These are phyloP conservation scores for Pichia eremophila DNA, from an alignment of 805 yeast species.

Conservation along the genomic window DNA sequence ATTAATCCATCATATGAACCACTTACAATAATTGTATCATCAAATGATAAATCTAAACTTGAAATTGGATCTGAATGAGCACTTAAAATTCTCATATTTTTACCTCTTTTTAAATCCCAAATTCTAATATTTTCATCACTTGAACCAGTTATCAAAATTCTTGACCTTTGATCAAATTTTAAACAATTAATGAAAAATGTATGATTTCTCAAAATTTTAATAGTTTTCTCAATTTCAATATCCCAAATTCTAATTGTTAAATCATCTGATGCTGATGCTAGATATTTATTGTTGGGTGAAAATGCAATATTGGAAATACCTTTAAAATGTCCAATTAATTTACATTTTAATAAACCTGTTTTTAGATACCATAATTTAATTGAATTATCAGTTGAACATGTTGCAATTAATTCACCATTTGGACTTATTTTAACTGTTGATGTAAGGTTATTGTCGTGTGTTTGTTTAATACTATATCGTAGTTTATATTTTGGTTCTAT, in stretches of 20 bases:
- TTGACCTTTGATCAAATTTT: constrained; percentile 64
- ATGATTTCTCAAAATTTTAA: constrained; percentile 58
- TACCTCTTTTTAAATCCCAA: constrained; percentile 76
- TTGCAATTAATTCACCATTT: constrained; percentile 47
- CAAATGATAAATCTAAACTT: constrained; percentile 62
- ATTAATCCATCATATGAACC: constrained; percentile 89
- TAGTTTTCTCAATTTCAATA: constrained; percentile 38
- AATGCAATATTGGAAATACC: constrained; percentile 73
- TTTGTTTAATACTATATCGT: constrained; percentile 5
- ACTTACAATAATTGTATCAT: constrained; percentile 73
- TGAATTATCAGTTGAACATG: constrained; percentile 47
- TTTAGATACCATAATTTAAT: constrained; percentile 47
- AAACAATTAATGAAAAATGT: constrained; percentile 77
- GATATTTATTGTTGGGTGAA: constrained; percentile 60
- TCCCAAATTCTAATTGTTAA: constrained; percentile 70
- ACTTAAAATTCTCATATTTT: constrained; percentile 65
- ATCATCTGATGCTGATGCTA: constrained; percentile 87
- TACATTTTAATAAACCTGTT: constrained; percentile 25
- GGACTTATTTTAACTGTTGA: constrained; percentile 55
- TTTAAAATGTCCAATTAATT: constrained; percentile 47
- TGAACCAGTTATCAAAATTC: constrained; percentile 69
- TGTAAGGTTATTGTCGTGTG: constrained; percentile 16
- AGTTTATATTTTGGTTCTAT: constrained; percentile 6
- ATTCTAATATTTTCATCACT: constrained; percentile 85
- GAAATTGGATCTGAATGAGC: constrained; percentile 92